These are phyloP conservation scores for Eremothecium coryli DNA, from an alignment of 1,139 yeast genomes.

Conservation along the genomic window DNA sequence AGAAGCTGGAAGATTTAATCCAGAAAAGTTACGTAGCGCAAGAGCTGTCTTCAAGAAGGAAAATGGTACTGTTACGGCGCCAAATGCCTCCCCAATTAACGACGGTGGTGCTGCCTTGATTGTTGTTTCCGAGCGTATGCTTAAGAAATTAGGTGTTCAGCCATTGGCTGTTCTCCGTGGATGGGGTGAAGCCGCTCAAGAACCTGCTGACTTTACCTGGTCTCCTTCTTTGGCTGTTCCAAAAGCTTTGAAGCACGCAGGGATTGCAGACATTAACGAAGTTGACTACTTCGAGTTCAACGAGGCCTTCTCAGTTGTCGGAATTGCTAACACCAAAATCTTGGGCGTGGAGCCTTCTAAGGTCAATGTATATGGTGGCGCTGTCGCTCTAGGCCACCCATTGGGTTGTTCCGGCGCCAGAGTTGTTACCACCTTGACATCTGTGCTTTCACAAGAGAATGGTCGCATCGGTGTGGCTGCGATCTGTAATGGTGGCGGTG, in stretches of 20 bases:
- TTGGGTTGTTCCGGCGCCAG: conserved; percentile 97
- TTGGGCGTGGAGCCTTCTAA: conserved; percentile 56
- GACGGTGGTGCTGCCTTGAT: conserved; percentile 97
- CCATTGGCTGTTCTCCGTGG: conserved; percentile 85
- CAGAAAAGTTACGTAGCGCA: conserved; percentile 63
- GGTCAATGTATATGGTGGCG: conserved; percentile 95
- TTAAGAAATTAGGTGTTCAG: conserved; percentile 72
- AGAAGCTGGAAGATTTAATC: conserved; percentile 64
- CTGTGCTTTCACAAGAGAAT: conserved; percentile 67
- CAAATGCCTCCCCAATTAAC: conserved; percentile 90
- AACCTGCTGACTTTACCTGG: conserved; percentile 88
- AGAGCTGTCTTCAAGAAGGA: conserved; percentile 90
- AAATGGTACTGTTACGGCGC: conserved; percentile 91
- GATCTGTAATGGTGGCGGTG: conserved; percentile 99
- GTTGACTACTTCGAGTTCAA: conserved; percentile 68
- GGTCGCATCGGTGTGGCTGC: conserved; percentile 93
- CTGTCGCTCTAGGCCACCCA: conserved; percentile 96
- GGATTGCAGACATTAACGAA: conserved; percentile 44
- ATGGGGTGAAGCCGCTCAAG: conserved; percentile 98
- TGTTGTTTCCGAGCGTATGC: conserved; percentile 71
- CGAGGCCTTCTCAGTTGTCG: conserved; percentile 96
- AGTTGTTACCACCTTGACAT: conserved; percentile 72
- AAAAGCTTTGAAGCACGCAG: conserved; percentile 87
- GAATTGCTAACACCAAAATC: conserved; percentile 77
- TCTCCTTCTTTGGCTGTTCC: conserved; percentile 92